Conservation (phyloP, 768 basidiomycete genomes). For the Scleroderma citrinum region DNA sequence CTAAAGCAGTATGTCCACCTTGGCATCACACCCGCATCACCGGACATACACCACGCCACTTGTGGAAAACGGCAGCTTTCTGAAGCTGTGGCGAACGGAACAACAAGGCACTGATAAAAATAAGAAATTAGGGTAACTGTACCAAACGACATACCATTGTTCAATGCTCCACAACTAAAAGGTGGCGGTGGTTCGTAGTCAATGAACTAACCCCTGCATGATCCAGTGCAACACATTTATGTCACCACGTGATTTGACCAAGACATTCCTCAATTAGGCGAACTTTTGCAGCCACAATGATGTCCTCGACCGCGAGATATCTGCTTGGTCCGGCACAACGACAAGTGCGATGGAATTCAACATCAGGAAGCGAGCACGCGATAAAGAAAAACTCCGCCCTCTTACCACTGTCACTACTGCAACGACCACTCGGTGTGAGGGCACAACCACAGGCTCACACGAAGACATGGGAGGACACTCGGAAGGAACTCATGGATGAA, state of each 20-base stretch:
- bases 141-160: constrained; percentile 19
- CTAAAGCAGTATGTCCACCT: no score
- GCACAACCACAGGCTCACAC: constrained; percentile 57
- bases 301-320: constrained; percentile 11
- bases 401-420: constrained; percentile 35
- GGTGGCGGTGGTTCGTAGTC: constrained; percentile 23
- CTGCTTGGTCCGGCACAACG: neutral
- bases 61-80: no score
- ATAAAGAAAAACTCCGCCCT: constrained; percentile 3
- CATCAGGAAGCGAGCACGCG: neutral
- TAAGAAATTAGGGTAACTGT: neutral
- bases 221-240: constrained; percentile 28
- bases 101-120: no score
- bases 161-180: constrained; percentile 15
- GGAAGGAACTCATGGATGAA: constrained; percentile 65
- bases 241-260: constrained; percentile 24
- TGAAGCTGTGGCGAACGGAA: no score
- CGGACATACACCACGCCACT: no score
- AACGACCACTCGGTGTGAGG: constrained; percentile 70
- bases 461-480: constrained; percentile 55
- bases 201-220: constrained; percentile 26
- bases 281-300: constrained; percentile 6
- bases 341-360: constrained; percentile 17
- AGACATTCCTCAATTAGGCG: constrained; percentile 15
- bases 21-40: no score